phyloP scores from a whole-genome alignment of 164 flowering plant genomes.

The Pachysandra terminalis region DNA sequence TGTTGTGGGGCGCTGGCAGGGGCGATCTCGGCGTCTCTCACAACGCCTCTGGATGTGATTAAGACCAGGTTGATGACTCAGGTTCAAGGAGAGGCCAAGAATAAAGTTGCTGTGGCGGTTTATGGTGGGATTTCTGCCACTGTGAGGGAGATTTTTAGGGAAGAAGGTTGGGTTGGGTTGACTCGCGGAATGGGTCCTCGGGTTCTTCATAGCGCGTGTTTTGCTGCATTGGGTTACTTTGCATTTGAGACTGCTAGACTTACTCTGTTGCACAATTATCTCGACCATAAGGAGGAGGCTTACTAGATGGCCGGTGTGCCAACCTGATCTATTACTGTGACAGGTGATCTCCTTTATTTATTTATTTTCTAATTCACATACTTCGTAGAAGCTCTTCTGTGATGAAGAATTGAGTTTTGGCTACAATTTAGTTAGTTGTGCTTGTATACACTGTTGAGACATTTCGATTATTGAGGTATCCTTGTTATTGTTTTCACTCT shows the following conservation, averaged over 20 bases:
- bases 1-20: slow-evolving; percentile 96
- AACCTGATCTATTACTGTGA: slow-evolving; percentile 14
- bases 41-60: slow-evolving; percentile 91
- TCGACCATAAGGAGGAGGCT: slow-evolving; percentile 46
- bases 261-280: slow-evolving; percentile 62
- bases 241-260: slow-evolving; percentile 98
- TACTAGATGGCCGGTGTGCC: slow-evolving; percentile 25
- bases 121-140: slow-evolving; percentile 57
- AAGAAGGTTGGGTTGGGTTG: slow-evolving; percentile 90
- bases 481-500: too few relatives aligned
- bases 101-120: slow-evolving; percentile 46
- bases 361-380: not conserved
- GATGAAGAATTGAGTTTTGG: not conserved
- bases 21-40: slow-evolving; percentile 81
- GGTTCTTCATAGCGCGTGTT: slow-evolving; percentile 89
- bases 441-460: too few relatives aligned
- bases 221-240: slow-evolving; percentile 92
- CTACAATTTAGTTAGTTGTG: not conserved
- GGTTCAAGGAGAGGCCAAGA: slow-evolving; percentile 43
- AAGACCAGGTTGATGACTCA: slow-evolving; percentile 99
- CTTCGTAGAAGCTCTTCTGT: not conserved
- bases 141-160: slow-evolving; percentile 73
- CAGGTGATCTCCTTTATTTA: not conserved
- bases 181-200: slow-evolving; percentile 89
- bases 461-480: too few relatives aligned